Percentiles rank a stretch among this genome's conserved stretches.
Conservation (phyloP, 352 stramenopile species). For the Globisporangium emineosum region DNA sequence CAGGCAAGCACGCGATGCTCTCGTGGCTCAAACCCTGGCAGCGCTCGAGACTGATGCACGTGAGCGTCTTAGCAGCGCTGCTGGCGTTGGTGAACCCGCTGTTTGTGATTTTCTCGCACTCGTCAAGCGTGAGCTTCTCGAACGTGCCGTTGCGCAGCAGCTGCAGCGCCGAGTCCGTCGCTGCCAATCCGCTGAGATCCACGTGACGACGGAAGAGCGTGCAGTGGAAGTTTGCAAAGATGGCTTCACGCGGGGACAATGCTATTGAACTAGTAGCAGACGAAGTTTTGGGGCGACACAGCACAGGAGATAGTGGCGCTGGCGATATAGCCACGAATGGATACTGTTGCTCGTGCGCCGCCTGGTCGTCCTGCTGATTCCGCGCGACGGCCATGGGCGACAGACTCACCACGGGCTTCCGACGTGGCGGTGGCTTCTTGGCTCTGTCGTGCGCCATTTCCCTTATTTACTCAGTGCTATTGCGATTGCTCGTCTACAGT, state of each 20-base stretch:
- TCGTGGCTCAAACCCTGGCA: conserved; percentile 22
- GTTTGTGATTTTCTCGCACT: conserved; percentile 23
- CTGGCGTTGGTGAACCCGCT: conserved; percentile 13
- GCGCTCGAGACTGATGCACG: conserved; percentile 18
- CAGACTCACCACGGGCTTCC: conserved; percentile 6
- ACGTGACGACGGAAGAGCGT: conserved; percentile 39
- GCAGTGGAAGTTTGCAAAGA: conserved; percentile 18
- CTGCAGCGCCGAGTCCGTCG: conserved; percentile 41
- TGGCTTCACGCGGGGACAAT: conserved; percentile 15
- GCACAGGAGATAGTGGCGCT: not conserved
- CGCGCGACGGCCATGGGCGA: not conserved
- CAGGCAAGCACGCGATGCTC: conserved; percentile 17
- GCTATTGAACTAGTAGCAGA: not conserved
- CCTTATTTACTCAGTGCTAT: not conserved
- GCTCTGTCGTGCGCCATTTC: not conserved
- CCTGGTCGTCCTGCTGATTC: conserved; percentile 9
- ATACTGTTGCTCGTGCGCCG: not conserved
- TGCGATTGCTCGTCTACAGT: conserved; percentile 2
- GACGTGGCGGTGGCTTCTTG: not conserved
- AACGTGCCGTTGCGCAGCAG: conserved; percentile 20
- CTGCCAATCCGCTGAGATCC: conserved; percentile 49
- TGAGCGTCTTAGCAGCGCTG: conserved; percentile 1
- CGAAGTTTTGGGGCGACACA: not conserved
- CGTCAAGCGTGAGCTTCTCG: conserved; percentile 26
- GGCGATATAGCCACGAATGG: not conserved